Conservation (phyloP, 768 basidiomycete species). For the Mycena floridula region DNA sequence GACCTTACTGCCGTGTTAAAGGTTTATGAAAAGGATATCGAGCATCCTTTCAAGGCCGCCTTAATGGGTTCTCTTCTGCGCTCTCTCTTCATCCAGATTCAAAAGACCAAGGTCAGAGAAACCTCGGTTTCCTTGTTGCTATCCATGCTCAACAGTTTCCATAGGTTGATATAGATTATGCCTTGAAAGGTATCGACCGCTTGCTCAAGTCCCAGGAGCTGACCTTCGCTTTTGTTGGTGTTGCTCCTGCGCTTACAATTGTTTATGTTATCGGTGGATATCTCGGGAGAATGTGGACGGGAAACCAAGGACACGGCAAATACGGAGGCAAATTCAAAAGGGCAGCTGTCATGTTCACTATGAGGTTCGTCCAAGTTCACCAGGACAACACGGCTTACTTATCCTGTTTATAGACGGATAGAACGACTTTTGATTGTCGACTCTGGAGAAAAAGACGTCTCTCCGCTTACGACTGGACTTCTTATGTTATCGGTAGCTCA, state of each 20-base stretch:
- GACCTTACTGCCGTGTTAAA: constrained; percentile 84
- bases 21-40: constrained; percentile 90
- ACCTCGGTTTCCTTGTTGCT: not conserved
- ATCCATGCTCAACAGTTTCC: not conserved
- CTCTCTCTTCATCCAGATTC: constrained; percentile 85
- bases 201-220: constrained; percentile 90
- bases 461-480: constrained; percentile 65
- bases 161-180: constrained; percentile 89
- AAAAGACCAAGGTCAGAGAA: constrained; percentile 79
- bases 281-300: constrained; percentile 41
- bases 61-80: constrained; percentile 77
- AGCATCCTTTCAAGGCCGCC: constrained; percentile 77
- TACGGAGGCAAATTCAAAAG: constrained; percentile 55
- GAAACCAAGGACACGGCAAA: constrained; percentile 39
- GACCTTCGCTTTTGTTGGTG: constrained; percentile 95
- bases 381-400: not conserved
- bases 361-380: constrained; percentile 37
- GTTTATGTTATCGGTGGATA: constrained; percentile 64
- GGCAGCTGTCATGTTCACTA: constrained; percentile 58
- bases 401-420: constrained; percentile 38
- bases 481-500: constrained; percentile 65
- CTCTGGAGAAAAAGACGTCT: constrained; percentile 17
- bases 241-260: constrained; percentile 82
- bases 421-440: constrained; percentile 61
- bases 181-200: constrained; percentile 87